These are phyloP conservation scores for Dacryopinax primogenitus DNA, from an alignment of 768 basidiomycete genomes.

Conservation along the genomic window DNA sequence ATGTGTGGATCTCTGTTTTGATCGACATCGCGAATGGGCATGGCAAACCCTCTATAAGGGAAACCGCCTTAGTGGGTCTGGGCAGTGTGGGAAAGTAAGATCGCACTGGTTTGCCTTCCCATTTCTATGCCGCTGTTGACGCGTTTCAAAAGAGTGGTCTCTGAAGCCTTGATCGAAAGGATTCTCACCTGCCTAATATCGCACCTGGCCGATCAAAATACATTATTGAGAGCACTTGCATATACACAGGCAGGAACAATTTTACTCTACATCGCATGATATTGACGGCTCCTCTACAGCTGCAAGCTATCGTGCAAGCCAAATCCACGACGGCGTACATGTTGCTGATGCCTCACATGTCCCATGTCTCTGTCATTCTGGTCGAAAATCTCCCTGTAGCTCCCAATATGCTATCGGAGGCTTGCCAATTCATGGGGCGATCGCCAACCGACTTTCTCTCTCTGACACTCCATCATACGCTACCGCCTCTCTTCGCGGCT, in stretches of 20 bases:
- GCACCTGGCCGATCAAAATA: constrained; percentile 54
- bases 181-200: constrained; percentile 49
- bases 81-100: constrained; percentile 41
- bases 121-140: constrained; percentile 19
- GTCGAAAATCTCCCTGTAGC: constrained; percentile 45
- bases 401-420: constrained; percentile 47
- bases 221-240: constrained; percentile 54
- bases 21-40: neutral
- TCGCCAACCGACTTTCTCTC: constrained; percentile 48
- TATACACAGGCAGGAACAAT: constrained; percentile 44
- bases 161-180: neutral
- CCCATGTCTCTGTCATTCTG: constrained; percentile 52
- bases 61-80: constrained; percentile 50
- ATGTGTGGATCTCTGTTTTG: neutral
- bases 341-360: constrained; percentile 56
- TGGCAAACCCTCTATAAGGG: constrained; percentile 39
- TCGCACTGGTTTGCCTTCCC: neutral
- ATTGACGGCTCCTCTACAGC: constrained; percentile 30
- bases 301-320: constrained; percentile 43
- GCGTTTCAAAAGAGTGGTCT: constrained; percentile 42
- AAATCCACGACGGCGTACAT: constrained; percentile 51
- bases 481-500: constrained; percentile 56
- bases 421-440: constrained; percentile 54
- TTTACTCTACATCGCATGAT: neutral
- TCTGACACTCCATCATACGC: constrained; percentile 47